Evolutionary conservation across 305 asterid species (phyloP), one percentile per base, ranked within the genome.

Genomic region (Fraxinus xanthoxyloides): DNA sequence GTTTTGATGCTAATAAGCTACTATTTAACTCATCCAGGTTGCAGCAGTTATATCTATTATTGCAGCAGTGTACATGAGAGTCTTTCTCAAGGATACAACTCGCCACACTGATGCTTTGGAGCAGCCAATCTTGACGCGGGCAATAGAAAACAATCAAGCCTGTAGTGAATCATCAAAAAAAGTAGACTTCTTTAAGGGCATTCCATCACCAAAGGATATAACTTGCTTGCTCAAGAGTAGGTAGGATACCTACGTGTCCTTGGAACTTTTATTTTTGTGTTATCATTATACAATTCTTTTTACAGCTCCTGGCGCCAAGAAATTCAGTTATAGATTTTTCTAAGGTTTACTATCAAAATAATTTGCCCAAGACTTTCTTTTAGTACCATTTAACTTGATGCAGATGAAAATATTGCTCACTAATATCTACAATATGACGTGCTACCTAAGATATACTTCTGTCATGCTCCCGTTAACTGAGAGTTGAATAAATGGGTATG

Each of bases 1-100:
- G 69, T 40, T 21, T 40, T 43, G 28, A 23, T 82, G 77, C 77
- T 76, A 63, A 81, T 61, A 38, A 35, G 76, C 34, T 80, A 3
- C 12, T 10, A n/a, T 12, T 79, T 15, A 24, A 15, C 67, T 79
- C n/a, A 56, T 84, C 76, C 83, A 90, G 97, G 88, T 89, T 34
- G 92, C 97, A 12, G 85, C 94, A 43, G 85, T 81, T 84, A 12
- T 75, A 63, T 85, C 97, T 5, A 82, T 84, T 3, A 61, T 82
- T 43, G 92, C 97, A 9, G 89, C 88, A 28, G 85, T 91, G 24
- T 92, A 91, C 87, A 86, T 92, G 92, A 86, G 85, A 36, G n/a
- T 89, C 19, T 89, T 91, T 77, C 90, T 92, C 0, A 75, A 85
- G 81, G 93, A 91, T 7, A 85, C 82, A 10, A 1, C 80, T 54